Evolutionary conservation across 1,284 basidiomycete species (phyloP).

Genomic region (Ceratobasidium sp.): DNA sequence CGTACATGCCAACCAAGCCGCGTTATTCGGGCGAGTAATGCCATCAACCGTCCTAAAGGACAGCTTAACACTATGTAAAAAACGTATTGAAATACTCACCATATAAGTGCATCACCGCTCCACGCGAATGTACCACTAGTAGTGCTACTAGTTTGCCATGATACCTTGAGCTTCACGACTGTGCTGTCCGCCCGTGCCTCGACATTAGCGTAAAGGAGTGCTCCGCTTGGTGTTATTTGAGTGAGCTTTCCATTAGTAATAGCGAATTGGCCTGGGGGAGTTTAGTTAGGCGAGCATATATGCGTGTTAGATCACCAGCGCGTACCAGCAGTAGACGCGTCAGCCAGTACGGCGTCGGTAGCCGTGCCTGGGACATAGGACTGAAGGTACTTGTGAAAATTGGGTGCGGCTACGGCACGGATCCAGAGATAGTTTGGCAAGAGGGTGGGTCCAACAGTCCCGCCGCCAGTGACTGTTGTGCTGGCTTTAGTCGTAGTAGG

Average conservation of each 20-base stretch:
- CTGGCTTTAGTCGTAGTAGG: constrained; percentile 45
- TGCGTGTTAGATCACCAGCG: not conserved
- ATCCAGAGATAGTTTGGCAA: constrained; percentile 63
- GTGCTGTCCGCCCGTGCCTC: constrained; percentile 57
- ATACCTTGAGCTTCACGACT: constrained; percentile 58
- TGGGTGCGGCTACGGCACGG: constrained; percentile 65
- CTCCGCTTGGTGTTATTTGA: constrained; percentile 40
- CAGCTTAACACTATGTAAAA: constrained; percentile 3
- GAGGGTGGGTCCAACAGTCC: constrained; percentile 49
- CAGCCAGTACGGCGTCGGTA: constrained; percentile 41
- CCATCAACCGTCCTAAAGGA: constrained; percentile 28
- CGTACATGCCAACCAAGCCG: constrained; percentile 53
- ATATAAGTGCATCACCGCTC: constrained; percentile 48
- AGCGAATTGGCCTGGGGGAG: constrained; percentile 55
- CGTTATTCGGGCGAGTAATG: constrained; percentile 38
- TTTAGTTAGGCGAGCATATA: constrained; percentile 50
- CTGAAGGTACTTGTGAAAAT: constrained; percentile 69
- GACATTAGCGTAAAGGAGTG: constrained; percentile 58
- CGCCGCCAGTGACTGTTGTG: constrained; percentile 46
- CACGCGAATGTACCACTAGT: constrained; percentile 50
- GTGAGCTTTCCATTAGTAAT: constrained; percentile 39
- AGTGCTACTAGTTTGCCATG: constrained; percentile 57
- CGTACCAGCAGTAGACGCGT: constrained; percentile 43
- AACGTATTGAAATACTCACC: constrained; percentile 44
- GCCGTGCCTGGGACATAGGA: constrained; percentile 49